Evolutionary conservation across 2,329 filamentous ascomycete genomes (phyloP), one percentile per base, ranked within the genome.

Genomic region (Elsinoe ampelina): DNA sequence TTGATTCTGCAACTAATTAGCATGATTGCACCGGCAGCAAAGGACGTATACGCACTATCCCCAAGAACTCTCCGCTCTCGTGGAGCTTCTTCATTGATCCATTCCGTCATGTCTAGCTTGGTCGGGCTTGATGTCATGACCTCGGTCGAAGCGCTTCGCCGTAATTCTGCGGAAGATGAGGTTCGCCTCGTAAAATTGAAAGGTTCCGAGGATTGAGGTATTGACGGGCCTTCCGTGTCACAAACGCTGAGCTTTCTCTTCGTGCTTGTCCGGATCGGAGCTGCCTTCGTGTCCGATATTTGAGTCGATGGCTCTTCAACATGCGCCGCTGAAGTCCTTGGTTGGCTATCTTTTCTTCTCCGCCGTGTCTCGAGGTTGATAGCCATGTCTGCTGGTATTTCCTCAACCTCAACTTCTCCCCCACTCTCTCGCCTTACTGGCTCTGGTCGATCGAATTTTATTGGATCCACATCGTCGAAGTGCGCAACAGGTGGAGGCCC

Each of bases 201-300:
- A 26, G 73, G 68, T 17, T 75, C 75, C 42, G 67, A 65, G 13
- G 60, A 61, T 1, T 62, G 61, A 6, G 66, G 64, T 22, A 61
- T 64, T 30, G 61, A 63, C 2, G 61, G 48, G 22, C 75, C 73
- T 17, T 79, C 75, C 10, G 74, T 74, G 38, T 81, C 78, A 39
- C 77, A 72, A 15, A 77, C 73, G 57, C 73, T 77, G 54, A 83
- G 74, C 64, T 83, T 83, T 50, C 80, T 74, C 68, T 83, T 83
- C 20, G 77, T 73, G 15, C 77, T 78, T 51, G 74, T 74, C 52
- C 74, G 74, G 2, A 73, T 62, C 3, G 67, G 62, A 39, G 63
- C 61, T 30, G 60, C 70, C 65, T 43, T 64, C 47, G 2, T 56
- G 7, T 17, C 39, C 19, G 52, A 15, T 3, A 15, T 5, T 13